Percentiles rank a stretch among this genome's conserved stretches.
Evolutionary conservation across 768 basidiomycete species (phyloP).

Genomic region (Boletellus ananas): DNA sequence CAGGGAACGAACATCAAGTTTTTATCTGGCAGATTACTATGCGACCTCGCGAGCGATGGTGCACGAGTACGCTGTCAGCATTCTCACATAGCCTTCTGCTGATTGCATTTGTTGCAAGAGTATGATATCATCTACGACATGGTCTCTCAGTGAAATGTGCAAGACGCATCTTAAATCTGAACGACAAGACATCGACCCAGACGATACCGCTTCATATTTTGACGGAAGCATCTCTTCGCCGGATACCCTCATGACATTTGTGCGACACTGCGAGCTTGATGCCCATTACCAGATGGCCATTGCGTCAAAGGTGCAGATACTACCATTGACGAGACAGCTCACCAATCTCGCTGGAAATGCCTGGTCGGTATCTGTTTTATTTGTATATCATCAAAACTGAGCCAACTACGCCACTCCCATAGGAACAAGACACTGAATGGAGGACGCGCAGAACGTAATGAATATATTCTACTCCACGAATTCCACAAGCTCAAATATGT

Average conservation of each 20-base stretch:
- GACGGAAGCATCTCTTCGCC: conserved; percentile 78
- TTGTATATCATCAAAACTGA: background rate
- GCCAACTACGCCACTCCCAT: background rate
- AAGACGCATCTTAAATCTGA: conserved; percentile 80
- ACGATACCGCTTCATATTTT: conserved; percentile 88
- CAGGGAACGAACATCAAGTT: conserved; percentile 84
- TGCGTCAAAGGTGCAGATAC: conserved; percentile 86
- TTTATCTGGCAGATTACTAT: conserved; percentile 79
- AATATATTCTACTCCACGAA: conserved; percentile 97
- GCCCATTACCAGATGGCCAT: conserved; percentile 98
- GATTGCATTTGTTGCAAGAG: conserved; percentile 44
- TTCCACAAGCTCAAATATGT: conserved; percentile 96
- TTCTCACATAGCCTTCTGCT: background rate
- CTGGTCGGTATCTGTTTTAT: conserved; percentile 54
- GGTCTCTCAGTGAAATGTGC: conserved; percentile 98
- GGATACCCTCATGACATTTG: conserved; percentile 78
- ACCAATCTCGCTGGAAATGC: conserved; percentile 96
- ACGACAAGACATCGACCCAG: conserved; percentile 92
- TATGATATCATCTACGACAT: conserved; percentile 96
- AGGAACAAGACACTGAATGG: conserved; percentile 98
- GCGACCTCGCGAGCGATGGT: conserved; percentile 92
- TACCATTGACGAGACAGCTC: conserved; percentile 88
- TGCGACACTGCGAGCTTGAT: conserved; percentile 92
- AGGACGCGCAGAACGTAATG: conserved; percentile 97
- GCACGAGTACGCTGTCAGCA: conserved; percentile 61